These are phyloP conservation scores for Poa pratensis DNA, from an alignment of 176 grass and related monocot species.

Conservation along the genomic window DNA sequence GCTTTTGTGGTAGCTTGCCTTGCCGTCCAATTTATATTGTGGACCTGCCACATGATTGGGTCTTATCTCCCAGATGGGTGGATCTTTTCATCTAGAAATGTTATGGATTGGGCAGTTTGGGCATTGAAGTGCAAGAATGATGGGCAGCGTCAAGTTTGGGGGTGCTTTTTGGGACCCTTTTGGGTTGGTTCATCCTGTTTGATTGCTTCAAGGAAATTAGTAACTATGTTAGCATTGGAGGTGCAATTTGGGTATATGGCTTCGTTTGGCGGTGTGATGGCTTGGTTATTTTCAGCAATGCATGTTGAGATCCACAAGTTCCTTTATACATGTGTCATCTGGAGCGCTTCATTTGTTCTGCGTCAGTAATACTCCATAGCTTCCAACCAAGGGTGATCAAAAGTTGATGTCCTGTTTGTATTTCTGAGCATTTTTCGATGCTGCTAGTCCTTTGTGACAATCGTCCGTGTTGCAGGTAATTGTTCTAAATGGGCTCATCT, in stretches of 20 bases:
- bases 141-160: conserved; percentile 25
- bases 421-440: conserved; percentile 16
- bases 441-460: conserved; percentile 23
- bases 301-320: conserved; percentile 20
- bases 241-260: conserved; percentile 11
- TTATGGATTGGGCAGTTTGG: conserved; percentile 11
- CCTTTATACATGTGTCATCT: background rate
- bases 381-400: background rate
- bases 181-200: conserved; percentile 32
- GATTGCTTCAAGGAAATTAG: conserved; percentile 28
- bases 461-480: conserved; percentile 41
- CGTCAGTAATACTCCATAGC: background rate
- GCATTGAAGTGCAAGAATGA: conserved; percentile 22
- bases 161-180: conserved; percentile 38
- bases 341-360: background rate
- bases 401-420: background rate
- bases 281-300: conserved; percentile 38
- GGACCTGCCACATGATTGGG: background rate
- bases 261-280: conserved; percentile 35
- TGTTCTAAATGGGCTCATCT: conserved; percentile 41
- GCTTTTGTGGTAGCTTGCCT: conserved; percentile 32
- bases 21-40: conserved; percentile 28
- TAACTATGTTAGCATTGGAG: conserved; percentile 18
- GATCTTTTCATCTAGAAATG: conserved; percentile 37
- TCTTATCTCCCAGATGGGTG: conserved; percentile 10